phyloP scores from a whole-genome alignment of 345 rosid genomes.

The Eucalyptus curtisii region DNA sequence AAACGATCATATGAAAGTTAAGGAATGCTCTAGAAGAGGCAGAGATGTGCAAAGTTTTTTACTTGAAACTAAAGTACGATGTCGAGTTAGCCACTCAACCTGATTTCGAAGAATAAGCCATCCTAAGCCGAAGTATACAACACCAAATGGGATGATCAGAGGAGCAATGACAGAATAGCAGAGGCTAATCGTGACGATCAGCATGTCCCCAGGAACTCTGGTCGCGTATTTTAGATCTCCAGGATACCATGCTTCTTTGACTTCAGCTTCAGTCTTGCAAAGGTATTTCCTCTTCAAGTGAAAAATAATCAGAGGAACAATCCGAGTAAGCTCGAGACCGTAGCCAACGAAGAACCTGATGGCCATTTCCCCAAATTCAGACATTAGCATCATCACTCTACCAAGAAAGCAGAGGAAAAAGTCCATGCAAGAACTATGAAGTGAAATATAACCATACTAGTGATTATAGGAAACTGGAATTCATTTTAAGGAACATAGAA shows the following conservation, averaged over 20 bases:
- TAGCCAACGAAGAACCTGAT: constrained; percentile 80
- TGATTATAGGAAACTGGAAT: not conserved
- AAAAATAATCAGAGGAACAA: constrained; percentile 70
- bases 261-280: constrained; percentile 84
- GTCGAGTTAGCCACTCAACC: constrained; percentile 10
- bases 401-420: not conserved
- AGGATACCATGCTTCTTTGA: constrained; percentile 80
- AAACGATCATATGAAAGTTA: not conserved
- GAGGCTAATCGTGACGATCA: constrained; percentile 51
- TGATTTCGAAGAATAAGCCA: constrained; percentile 91
- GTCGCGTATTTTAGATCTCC: constrained; percentile 66
- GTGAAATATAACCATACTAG: not conserved
- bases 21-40: not conserved
- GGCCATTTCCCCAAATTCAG: not conserved
- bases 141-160: constrained; percentile 69
- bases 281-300: constrained; percentile 81
- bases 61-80: not conserved
- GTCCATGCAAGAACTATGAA: not conserved
- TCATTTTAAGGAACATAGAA: not conserved
- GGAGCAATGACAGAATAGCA: constrained; percentile 89
- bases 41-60: not conserved
- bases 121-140: constrained; percentile 60
- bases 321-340: constrained; percentile 87
- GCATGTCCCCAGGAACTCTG: constrained; percentile 71
- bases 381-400: not conserved